These are phyloP conservation scores for Punica granatum DNA, from an alignment of 345 rosid genomes.

Conservation along the genomic window DNA sequence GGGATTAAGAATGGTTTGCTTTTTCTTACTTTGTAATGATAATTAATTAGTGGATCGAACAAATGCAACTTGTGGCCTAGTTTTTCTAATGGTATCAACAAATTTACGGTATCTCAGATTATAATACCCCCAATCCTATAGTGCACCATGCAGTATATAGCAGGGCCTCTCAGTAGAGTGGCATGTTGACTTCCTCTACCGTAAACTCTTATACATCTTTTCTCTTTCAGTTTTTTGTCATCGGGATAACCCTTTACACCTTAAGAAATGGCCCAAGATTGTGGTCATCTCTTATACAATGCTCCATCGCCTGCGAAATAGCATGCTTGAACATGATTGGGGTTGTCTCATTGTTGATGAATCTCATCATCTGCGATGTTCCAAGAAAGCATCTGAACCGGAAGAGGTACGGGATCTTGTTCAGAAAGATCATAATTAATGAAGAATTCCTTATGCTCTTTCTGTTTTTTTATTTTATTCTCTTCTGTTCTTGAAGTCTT, in stretches of 20 bases:
- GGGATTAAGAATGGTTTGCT: neutral
- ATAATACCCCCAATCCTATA: neutral
- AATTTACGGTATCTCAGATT: neutral
- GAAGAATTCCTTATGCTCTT: neutral
- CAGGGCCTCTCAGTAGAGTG: neutral
- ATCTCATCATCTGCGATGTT: constrained; percentile 84
- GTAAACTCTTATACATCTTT: neutral
- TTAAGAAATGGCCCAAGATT: constrained; percentile 66
- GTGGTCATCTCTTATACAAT: constrained; percentile 87
- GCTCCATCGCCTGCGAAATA: constrained; percentile 69
- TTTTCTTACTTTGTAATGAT: neutral
- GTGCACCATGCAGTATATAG: neutral
- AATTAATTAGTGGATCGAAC: neutral
- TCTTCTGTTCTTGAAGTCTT: neutral
- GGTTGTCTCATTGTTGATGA: constrained; percentile 84
- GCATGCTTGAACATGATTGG: constrained; percentile 75
- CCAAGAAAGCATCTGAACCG: constrained; percentile 61
- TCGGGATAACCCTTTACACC: constrained; percentile 60
- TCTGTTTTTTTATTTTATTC: neutral
- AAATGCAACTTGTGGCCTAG: neutral
- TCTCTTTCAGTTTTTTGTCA: constrained; percentile 70
- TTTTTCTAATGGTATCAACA: neutral
- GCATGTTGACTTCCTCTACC: neutral
- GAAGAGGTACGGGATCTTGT: constrained; percentile 47
- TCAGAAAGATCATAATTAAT: neutral